These are phyloP conservation scores for Pyricularia pennisetigena DNA, from an alignment of 2,329 filamentous ascomycete species.

Conservation along the genomic window DNA sequence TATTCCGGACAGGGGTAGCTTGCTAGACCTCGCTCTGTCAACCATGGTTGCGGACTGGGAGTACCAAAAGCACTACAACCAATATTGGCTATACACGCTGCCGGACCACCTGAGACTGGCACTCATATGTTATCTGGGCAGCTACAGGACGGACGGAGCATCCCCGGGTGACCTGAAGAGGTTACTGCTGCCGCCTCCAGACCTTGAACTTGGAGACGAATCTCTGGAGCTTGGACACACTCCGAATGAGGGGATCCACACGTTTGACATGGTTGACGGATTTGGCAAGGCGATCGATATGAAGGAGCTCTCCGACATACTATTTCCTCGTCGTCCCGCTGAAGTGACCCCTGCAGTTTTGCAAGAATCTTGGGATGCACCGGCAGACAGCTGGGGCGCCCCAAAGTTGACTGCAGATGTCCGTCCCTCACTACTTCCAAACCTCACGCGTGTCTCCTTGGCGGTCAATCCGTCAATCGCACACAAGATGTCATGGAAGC, in stretches of 20 bases:
- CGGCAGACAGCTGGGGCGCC: constrained; percentile 14
- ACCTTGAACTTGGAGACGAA: constrained; percentile 15
- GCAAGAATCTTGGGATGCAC: constrained; percentile 45
- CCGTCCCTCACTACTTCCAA: constrained; percentile 36
- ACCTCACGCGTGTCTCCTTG: constrained; percentile 51
- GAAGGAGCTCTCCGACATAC: constrained; percentile 39
- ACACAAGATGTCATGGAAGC: constrained; percentile 42
- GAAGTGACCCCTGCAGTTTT: constrained; percentile 13
- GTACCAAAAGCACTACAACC: constrained; percentile 43
- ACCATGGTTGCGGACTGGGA: constrained; percentile 44
- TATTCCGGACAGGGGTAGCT: constrained; percentile 32
- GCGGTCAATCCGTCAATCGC: constrained; percentile 31
- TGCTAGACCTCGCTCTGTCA: constrained; percentile 41
- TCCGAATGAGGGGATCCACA: constrained; percentile 36
- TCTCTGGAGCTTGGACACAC: constrained; percentile 12
- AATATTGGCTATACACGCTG: constrained; percentile 44
- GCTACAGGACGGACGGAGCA: constrained; percentile 33
- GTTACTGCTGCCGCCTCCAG: constrained; percentile 28
- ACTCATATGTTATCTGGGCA: constrained; percentile 40
- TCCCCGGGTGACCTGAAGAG: constrained; percentile 38
- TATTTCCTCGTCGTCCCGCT: constrained; percentile 27
- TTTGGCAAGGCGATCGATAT: constrained; percentile 39
- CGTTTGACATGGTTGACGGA: constrained; percentile 44
- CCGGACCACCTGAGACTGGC: constrained; percentile 42
- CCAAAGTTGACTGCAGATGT: constrained; percentile 13